A percentile compares a stretch with the other conserved stretches of the same genome.
Conservation (phyloP, 257 asterid genomes). For the Orobanche coerulescens region DNA sequence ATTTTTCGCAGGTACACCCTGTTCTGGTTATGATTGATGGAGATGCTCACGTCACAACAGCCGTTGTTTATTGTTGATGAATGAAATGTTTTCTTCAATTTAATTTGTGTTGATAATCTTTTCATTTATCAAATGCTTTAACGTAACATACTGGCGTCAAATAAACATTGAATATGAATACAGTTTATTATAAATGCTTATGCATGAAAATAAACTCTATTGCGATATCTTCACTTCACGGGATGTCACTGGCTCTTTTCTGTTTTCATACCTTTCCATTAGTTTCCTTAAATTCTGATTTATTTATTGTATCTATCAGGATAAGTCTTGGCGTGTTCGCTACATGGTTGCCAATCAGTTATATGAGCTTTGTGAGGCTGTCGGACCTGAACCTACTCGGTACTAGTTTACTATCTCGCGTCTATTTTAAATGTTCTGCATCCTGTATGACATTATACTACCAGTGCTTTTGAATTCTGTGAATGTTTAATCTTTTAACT, state of each 20-base stretch:
- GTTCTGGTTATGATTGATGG: constrained; percentile 6
- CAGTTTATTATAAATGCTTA: background rate
- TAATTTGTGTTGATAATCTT: background rate
- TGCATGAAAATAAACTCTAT: background rate
- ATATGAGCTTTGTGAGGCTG: constrained; percentile 96
- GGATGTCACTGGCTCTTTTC: background rate
- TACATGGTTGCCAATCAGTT: constrained; percentile 98
- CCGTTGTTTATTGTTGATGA: constrained; percentile 8
- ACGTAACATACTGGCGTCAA: background rate
- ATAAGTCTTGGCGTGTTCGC: constrained; percentile 99
- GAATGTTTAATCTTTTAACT: background rate
- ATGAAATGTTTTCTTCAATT: constrained; percentile 3
- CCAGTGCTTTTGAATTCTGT: background rate
- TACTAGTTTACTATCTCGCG: constrained; percentile 24
- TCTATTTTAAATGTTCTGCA: constrained; percentile 1
- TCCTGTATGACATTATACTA: background rate
- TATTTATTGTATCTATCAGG: constrained; percentile 38
- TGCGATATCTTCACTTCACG: background rate
- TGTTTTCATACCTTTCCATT: background rate
- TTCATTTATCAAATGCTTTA: constrained; percentile 3
- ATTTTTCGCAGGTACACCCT: constrained; percentile 73
- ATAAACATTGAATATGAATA: background rate
- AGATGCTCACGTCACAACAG: background rate
- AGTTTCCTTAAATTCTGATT: background rate
- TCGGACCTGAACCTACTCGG: constrained; percentile 93